Percentiles rank a stretch among this genome's conserved stretches.
Conservation (phyloP, 345 rosid genomes). For the Populus alba region DNA sequence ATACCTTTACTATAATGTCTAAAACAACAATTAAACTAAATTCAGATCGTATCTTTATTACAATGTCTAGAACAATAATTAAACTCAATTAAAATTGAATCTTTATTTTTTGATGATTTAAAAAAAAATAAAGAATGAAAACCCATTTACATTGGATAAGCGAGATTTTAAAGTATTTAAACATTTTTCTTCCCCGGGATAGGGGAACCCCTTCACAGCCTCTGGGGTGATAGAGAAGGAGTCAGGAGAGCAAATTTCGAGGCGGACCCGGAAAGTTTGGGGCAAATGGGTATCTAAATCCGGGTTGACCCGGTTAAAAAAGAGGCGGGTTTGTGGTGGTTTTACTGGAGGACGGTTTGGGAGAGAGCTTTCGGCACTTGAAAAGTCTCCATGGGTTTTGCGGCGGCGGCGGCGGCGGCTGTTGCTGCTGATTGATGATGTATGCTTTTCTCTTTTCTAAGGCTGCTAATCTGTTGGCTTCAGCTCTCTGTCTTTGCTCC, state of each 20-base stretch:
- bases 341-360: conserved; percentile 9
- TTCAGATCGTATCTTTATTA: too few species aligned
- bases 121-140: neutral
- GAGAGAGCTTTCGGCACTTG: conserved; percentile 64
- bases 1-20: too few species aligned
- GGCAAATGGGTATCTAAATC: conserved; percentile 20
- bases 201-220: conserved; percentile 44
- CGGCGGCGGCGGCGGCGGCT: conserved; percentile 20
- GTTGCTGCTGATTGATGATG: conserved; percentile 25
- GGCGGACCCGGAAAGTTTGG: conserved; percentile 57
- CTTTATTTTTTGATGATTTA: too few species aligned
- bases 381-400: conserved; percentile 52
- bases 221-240: conserved; percentile 67
- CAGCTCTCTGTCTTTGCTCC: conserved; percentile 59
- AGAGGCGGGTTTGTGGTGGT: conserved; percentile 21
- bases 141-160: conserved; percentile 53
- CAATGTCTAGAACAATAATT: too few species aligned
- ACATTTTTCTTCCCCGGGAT: conserved; percentile 61
- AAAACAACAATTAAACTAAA: too few species aligned
- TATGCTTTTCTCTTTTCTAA: conserved; percentile 55
- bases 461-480: conserved; percentile 52
- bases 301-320: conserved; percentile 10
- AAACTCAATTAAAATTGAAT: too few species aligned
- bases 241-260: conserved; percentile 87
- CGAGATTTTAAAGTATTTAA: conserved; percentile 43